Conservation (phyloP, 345 rosid genomes). For the Citrus trifoliata region DNA sequence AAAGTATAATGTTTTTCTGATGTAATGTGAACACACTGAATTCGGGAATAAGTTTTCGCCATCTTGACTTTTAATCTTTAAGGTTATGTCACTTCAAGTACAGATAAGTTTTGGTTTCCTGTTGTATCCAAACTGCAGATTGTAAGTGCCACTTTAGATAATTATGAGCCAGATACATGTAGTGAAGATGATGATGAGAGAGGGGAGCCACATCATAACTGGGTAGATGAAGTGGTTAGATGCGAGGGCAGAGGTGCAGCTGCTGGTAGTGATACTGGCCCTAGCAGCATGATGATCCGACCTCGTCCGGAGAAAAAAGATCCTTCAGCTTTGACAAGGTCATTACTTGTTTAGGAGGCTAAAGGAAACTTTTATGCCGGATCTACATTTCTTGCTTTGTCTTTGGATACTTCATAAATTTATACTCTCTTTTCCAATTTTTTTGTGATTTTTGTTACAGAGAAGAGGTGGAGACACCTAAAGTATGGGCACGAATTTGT, state of each 20-base stretch:
- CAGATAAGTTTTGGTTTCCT: not conserved
- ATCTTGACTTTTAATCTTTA: not conserved
- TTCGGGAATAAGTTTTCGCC: not conserved
- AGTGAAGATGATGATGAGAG: constrained; percentile 50
- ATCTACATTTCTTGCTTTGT: not conserved
- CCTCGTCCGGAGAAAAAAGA: constrained; percentile 71
- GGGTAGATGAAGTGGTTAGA: constrained; percentile 97
- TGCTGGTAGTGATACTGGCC: constrained; percentile 40
- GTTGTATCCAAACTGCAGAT: constrained; percentile 44
- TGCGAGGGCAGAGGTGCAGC: constrained; percentile 70
- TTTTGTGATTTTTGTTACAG: constrained; percentile 35
- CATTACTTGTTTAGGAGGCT: not conserved
- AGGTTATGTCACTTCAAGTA: not conserved
- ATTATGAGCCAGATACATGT: constrained; percentile 55
- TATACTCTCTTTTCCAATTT: not conserved
- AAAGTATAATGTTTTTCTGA: not conserved
- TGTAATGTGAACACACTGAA: not conserved
- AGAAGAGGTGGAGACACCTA: constrained; percentile 86
- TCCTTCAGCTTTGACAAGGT: constrained; percentile 80
- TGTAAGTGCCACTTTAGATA: constrained; percentile 71
- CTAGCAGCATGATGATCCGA: constrained; percentile 50
- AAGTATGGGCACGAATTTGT: constrained; percentile 92
- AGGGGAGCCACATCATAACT: constrained; percentile 67
- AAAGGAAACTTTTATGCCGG: not conserved
- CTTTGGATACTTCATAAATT: not conserved